Evolutionary conservation across 1,284 basidiomycete genomes (phyloP).

Genomic region (Rugiboletus extremiorientalis): DNA sequence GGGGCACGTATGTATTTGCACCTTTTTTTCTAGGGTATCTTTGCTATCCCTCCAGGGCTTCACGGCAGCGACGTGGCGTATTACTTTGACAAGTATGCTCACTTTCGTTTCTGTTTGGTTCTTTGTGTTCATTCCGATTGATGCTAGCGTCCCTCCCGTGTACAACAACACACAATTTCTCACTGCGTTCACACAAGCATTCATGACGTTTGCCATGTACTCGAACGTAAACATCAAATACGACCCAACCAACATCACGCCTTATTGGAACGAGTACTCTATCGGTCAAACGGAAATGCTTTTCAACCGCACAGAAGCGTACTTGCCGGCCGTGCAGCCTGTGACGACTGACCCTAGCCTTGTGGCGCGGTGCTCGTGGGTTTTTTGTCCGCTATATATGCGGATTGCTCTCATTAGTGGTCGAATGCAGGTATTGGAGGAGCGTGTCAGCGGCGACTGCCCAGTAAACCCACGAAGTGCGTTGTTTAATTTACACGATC

Average conservation of each 20-base stretch:
- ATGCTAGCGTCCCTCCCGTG: conserved; percentile 2
- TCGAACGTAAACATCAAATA: conserved; percentile 13
- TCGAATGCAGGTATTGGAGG: not conserved
- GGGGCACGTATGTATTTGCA: not conserved
- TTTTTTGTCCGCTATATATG: not conserved
- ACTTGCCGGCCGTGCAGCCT: conserved; percentile 2
- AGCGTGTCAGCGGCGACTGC: not conserved
- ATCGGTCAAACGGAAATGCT: conserved; percentile 16
- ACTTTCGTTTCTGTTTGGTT: not conserved
- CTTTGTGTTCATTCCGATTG: not conserved
- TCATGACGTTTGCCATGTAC: conserved; percentile 16
- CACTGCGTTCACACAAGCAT: not conserved
- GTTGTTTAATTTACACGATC: not conserved
- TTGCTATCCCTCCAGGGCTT: not conserved
- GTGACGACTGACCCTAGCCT: conserved; percentile 11
- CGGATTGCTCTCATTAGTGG: not conserved
- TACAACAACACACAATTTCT: conserved; percentile 12
- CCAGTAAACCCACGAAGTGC: not conserved
- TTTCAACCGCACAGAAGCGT: conserved; percentile 18
- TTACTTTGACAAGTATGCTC: not conserved
- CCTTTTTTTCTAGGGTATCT: not conserved
- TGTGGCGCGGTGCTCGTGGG: conserved; percentile 17
- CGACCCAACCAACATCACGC: conserved; percentile 13
- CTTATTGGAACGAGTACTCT: conserved; percentile 14
- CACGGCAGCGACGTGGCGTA: not conserved